Evolutionary conservation across 1,139 yeast genomes (phyloP).

Genomic region (Blastobotrys aristatus): DNA sequence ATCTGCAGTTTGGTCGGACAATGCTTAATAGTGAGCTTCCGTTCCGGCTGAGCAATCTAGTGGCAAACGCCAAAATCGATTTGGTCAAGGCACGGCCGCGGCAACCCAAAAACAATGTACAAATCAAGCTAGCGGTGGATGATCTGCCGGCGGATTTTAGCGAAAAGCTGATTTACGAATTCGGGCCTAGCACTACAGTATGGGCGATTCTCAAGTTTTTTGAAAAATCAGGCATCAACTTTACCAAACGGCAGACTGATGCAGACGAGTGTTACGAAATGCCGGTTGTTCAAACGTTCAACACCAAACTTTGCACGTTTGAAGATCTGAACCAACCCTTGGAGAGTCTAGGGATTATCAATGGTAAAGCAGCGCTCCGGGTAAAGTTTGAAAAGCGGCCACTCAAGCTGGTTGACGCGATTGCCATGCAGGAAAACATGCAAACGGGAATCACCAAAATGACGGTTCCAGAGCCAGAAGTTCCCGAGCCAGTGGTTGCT

Average conservation of each 20-base stretch:
- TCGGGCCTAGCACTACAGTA: slow-evolving; percentile 21
- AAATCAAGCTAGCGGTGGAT: slow-evolving; percentile 25
- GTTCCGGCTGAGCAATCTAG: slow-evolving; percentile 26
- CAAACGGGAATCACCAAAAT: neutral
- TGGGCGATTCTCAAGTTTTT: slow-evolving; percentile 27
- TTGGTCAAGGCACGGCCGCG: slow-evolving; percentile 20
- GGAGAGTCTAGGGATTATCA: slow-evolving; percentile 25
- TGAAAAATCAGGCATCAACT: slow-evolving; percentile 28
- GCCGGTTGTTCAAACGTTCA: slow-evolving; percentile 28
- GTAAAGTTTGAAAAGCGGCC: slow-evolving; percentile 25
- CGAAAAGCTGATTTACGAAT: slow-evolving; percentile 17
- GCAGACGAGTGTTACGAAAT: slow-evolving; percentile 21
- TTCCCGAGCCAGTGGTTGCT: neutral
- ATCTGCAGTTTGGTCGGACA: slow-evolving; percentile 22
- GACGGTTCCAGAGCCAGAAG: neutral
- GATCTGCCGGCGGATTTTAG: slow-evolving; percentile 17
- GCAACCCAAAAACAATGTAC: slow-evolving; percentile 17
- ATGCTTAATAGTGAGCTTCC: slow-evolving; percentile 27
- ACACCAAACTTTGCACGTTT: slow-evolving; percentile 19
- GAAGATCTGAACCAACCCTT: slow-evolving; percentile 24
- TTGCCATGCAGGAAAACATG: slow-evolving; percentile 16
- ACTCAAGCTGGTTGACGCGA: slow-evolving; percentile 22
- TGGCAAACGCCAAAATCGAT: slow-evolving; percentile 29
- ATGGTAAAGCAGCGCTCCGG: slow-evolving; percentile 26
- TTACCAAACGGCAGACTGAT: slow-evolving; percentile 24